Percentiles rank a stretch among this genome's conserved stretches.
phyloP scores from a whole-genome alignment of 2,329 filamentous ascomycete genomes.

The Dactylellina sp. region DNA sequence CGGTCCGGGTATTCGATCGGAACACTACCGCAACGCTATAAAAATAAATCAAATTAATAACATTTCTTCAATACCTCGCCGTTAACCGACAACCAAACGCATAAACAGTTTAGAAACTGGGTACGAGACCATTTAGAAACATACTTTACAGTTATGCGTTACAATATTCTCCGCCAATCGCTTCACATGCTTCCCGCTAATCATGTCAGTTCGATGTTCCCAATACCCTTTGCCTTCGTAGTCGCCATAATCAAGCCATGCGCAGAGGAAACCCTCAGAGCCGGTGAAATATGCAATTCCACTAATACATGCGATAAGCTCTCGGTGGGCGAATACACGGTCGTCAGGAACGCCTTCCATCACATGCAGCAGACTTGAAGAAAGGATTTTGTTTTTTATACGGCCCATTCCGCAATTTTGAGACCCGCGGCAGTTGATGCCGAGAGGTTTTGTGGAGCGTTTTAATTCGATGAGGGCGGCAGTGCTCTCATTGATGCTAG shows the following conservation, averaged over 20 bases:
- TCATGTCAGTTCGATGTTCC: not conserved
- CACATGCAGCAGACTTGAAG: not conserved
- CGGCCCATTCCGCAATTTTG: not conserved
- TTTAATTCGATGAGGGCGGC: not conserved
- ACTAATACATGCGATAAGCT: constrained; percentile 28
- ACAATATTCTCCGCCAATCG: constrained; percentile 14
- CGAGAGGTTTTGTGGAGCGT: constrained; percentile 12
- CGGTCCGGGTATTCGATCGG: constrained; percentile 11
- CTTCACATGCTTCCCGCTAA: constrained; percentile 10
- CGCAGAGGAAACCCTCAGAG: constrained; percentile 21
- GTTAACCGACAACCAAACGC: too few relatives aligned
- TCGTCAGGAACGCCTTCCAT: constrained; percentile 23
- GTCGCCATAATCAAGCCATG: constrained; percentile 32
- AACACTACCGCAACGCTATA: constrained; percentile 28
- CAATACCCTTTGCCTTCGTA: constrained; percentile 6
- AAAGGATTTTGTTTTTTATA: constrained; percentile 4
- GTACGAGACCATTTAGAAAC: too few relatives aligned
- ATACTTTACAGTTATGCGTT: constrained; percentile 22
- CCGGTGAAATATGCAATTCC: not conserved
- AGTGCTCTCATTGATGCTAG: not conserved
- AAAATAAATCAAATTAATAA: not conserved
- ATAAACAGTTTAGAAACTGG: too few relatives aligned
- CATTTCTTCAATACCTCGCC: too few relatives aligned
- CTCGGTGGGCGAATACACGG: not conserved
- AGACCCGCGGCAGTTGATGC: constrained; percentile 37